Percentiles rank a stretch among this genome's conserved stretches.
phyloP scores from a whole-genome alignment of 257 asterid genomes.

The Linderniella brevidens region DNA sequence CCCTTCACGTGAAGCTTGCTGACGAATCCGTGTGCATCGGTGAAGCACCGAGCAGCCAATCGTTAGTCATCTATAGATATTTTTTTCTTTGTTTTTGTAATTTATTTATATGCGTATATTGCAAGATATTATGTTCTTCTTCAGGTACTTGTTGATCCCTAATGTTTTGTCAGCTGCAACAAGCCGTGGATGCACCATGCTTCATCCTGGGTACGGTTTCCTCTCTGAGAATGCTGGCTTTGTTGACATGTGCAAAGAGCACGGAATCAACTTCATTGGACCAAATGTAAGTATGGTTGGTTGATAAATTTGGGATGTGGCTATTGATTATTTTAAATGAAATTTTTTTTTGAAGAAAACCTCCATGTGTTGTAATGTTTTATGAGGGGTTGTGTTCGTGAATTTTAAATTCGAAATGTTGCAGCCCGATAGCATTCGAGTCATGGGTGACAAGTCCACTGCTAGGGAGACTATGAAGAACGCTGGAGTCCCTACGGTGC shows the following conservation, averaged over 20 bases:
- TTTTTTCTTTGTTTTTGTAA: not conserved
- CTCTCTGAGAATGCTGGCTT: conserved; percentile 92
- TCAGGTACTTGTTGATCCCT: conserved; percentile 70
- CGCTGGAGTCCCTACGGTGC: conserved; percentile 99
- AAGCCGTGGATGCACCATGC: conserved; percentile 85
- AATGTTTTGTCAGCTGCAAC: conserved; percentile 92
- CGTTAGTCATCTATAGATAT: conserved; percentile 38
- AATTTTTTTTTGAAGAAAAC: not conserved
- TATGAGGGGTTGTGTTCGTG: not conserved
- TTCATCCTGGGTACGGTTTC: conserved; percentile 99
- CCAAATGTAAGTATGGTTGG: conserved; percentile 57
- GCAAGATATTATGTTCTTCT: conserved; percentile 5
- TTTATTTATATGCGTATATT: not conserved
- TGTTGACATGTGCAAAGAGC: conserved; percentile 92
- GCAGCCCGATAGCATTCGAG: conserved; percentile 94
- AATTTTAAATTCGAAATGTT: conserved; percentile 9
- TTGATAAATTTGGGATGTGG: not conserved
- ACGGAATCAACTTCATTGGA: conserved; percentile 85
- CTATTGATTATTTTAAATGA: not conserved
- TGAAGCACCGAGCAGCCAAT: conserved; percentile 97
- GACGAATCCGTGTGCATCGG: conserved; percentile 98
- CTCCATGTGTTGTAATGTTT: not conserved
- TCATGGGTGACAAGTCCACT: conserved; percentile 99
- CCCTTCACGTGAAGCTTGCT: conserved; percentile 93
- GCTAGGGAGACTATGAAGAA: conserved; percentile 99